Evolutionary conservation across 768 basidiomycete genomes (phyloP).

Genomic region (Lactarius vividus): DNA sequence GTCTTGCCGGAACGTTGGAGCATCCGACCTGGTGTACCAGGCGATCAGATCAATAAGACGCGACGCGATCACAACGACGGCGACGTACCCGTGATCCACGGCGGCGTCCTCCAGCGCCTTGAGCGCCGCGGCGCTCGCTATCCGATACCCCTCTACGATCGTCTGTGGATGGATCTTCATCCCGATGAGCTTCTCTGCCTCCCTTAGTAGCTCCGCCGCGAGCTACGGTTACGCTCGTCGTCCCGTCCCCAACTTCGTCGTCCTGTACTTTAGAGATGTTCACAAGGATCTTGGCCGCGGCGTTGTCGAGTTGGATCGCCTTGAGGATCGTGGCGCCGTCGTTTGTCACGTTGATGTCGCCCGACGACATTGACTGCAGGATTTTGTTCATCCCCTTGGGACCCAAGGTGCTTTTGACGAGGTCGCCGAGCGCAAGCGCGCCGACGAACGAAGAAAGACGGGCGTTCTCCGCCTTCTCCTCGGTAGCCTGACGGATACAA

Average conservation of each 20-base stretch:
- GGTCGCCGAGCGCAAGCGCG: slow-evolving; percentile 93
- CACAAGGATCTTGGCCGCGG: slow-evolving; percentile 98
- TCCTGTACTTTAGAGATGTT: slow-evolving; percentile 99
- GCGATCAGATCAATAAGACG: neutral
- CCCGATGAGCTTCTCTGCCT: slow-evolving; percentile 91
- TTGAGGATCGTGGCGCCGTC: slow-evolving; percentile 99
- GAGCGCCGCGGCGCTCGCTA: slow-evolving; percentile 83
- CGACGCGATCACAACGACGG: neutral
- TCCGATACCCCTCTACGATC: slow-evolving; percentile 93
- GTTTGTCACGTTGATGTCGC: slow-evolving; percentile 96
- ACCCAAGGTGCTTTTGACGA: slow-evolving; percentile 97
- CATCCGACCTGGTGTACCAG: slow-evolving; percentile 53
- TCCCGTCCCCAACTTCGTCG: slow-evolving; percentile 97
- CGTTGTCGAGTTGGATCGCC: slow-evolving; percentile 95
- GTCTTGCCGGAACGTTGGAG: slow-evolving; percentile 77
- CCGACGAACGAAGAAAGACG: slow-evolving; percentile 98
- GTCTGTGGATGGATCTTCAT: slow-evolving; percentile 97
- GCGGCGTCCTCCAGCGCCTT: slow-evolving; percentile 81
- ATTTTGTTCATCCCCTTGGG: slow-evolving; percentile 99
- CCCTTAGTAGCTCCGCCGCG: slow-evolving; percentile 85
- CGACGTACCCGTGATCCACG: slow-evolving; percentile 74
- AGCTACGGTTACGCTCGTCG: slow-evolving; percentile 89
- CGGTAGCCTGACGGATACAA: slow-evolving; percentile 57
- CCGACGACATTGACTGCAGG: slow-evolving; percentile 84
- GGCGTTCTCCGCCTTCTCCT: slow-evolving; percentile 97